Percentiles rank a stretch among this genome's conserved stretches.
phyloP scores from a whole-genome alignment of 768 basidiomycete species.

The Bullera alba region DNA sequence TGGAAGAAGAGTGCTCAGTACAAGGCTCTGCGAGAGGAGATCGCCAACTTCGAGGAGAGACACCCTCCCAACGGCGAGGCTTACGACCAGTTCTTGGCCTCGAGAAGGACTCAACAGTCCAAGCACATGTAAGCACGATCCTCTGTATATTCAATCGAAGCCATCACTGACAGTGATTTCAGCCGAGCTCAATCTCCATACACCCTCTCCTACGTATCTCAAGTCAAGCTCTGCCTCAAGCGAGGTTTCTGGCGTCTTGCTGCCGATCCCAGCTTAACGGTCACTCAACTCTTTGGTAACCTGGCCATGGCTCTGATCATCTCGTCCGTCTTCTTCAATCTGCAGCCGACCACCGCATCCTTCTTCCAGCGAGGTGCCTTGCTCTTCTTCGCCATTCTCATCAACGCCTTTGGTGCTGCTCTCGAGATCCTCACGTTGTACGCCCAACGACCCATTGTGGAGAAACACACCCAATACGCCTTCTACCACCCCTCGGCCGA shows the following conservation, averaged over 20 bases:
- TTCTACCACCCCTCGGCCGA: constrained; percentile 53
- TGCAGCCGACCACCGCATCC: constrained; percentile 32
- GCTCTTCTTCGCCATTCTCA: constrained; percentile 54
- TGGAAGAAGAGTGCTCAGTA: constrained; percentile 53
- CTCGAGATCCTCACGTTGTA: constrained; percentile 47
- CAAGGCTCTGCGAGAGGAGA: constrained; percentile 53
- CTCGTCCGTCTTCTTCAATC: constrained; percentile 42
- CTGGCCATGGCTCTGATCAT: constrained; percentile 39
- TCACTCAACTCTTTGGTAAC: constrained; percentile 43
- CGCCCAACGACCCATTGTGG: constrained; percentile 48
- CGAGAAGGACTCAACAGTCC: constrained; percentile 58
- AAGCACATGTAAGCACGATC: constrained; percentile 62
- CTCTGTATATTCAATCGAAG: background rate
- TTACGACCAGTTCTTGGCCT: constrained; percentile 68
- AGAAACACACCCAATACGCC: constrained; percentile 52
- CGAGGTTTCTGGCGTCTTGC: constrained; percentile 51
- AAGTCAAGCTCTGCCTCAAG: constrained; percentile 50
- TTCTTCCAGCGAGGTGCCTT: constrained; percentile 35
- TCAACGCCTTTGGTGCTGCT: constrained; percentile 52
- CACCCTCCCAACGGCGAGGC: constrained; percentile 39
- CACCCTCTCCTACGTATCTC: constrained; percentile 50
- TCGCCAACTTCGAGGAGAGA: constrained; percentile 54
- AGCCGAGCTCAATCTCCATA: constrained; percentile 47
- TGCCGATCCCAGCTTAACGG: constrained; percentile 48
- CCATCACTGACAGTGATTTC: constrained; percentile 46